A percentile compares a stretch with the other conserved stretches of the same genome.
Evolutionary conservation across 2,329 filamentous ascomycete genomes (phyloP).

Genomic region (Arthroderma sp.): DNA sequence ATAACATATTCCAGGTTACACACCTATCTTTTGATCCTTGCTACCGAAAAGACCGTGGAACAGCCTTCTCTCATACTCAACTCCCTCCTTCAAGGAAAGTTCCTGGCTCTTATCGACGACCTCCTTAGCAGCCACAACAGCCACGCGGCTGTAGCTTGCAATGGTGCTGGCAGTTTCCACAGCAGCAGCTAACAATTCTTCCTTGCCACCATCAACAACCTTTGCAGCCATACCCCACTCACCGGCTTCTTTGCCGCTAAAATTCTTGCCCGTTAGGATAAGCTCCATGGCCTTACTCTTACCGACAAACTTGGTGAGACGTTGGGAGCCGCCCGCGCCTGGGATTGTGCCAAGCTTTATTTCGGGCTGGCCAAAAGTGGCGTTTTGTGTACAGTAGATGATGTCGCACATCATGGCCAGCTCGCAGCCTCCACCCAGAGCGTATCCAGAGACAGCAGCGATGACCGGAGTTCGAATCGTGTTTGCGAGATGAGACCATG

Average conservation of each 20-base stretch:
- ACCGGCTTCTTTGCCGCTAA: constrained; percentile 71
- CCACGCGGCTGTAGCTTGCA: constrained; percentile 73
- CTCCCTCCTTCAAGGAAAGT: constrained; percentile 68
- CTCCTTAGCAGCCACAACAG: constrained; percentile 83
- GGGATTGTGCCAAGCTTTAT: constrained; percentile 90
- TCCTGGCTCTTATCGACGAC: constrained; percentile 99
- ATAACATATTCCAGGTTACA: constrained; percentile 11
- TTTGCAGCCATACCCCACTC: constrained; percentile 82
- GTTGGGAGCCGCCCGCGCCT: constrained; percentile 81
- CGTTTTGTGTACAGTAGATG: constrained; percentile 71
- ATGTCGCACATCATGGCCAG: constrained; percentile 96
- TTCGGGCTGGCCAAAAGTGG: constrained; percentile 93
- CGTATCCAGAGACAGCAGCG: constrained; percentile 85
- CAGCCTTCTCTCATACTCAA: constrained; percentile 85
- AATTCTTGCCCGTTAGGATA: constrained; percentile 72
- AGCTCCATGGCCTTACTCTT: constrained; percentile 86
- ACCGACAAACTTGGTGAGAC: constrained; percentile 68
- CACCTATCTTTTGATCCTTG: constrained; percentile 91
- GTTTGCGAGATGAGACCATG: constrained; percentile 77
- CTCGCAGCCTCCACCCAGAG: constrained; percentile 89
- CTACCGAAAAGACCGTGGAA: constrained; percentile 92
- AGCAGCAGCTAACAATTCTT: constrained; percentile 69
- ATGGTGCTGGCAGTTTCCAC: constrained; percentile 79
- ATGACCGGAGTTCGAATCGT: constrained; percentile 87
- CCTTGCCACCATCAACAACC: constrained; percentile 59